Evolutionary conservation across 1,139 yeast species (phyloP).

Genomic region (Kodamaea fungicola): DNA sequence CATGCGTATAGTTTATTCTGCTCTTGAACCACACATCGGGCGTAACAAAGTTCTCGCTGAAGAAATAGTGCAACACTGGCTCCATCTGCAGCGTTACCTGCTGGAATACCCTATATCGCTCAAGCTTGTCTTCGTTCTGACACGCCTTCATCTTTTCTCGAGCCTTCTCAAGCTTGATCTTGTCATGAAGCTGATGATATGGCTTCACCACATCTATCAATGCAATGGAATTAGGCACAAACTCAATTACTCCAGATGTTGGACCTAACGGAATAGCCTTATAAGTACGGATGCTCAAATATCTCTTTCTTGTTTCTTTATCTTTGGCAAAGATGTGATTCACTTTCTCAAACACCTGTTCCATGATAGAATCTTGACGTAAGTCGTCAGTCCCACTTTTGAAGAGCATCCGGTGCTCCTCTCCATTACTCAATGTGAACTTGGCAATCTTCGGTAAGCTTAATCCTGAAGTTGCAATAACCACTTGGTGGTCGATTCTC

Average conservation of each 20-base stretch:
- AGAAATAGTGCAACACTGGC: slow-evolving; percentile 72
- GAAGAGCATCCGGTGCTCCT: slow-evolving; percentile 53
- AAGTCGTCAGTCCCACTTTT: slow-evolving; percentile 90
- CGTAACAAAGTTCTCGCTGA: slow-evolving; percentile 61
- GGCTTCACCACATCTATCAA: slow-evolving; percentile 64
- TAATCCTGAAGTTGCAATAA: slow-evolving; percentile 74
- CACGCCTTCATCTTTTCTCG: slow-evolving; percentile 60
- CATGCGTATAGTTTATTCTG: slow-evolving; percentile 65
- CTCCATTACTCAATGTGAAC: slow-evolving; percentile 56
- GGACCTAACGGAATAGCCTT: slow-evolving; percentile 90
- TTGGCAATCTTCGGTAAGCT: slow-evolving; percentile 80
- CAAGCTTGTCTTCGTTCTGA: slow-evolving; percentile 44
- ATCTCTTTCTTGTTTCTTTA: slow-evolving; percentile 53
- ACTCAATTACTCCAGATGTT: slow-evolving; percentile 83
- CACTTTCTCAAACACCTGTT: slow-evolving; percentile 89
- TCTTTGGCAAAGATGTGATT: slow-evolving; percentile 62
- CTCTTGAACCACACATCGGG: slow-evolving; percentile 74
- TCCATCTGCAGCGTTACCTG: slow-evolving; percentile 49
- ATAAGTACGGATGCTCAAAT: slow-evolving; percentile 72
- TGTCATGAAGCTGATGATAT: slow-evolving; percentile 50
- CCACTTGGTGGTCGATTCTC: slow-evolving; percentile 41
- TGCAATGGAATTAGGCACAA: slow-evolving; percentile 75
- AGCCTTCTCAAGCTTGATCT: slow-evolving; percentile 48
- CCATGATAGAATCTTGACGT: slow-evolving; percentile 96
- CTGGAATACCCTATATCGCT: slow-evolving; percentile 49